These are phyloP conservation scores for Dendrobium huoshanense DNA, from an alignment of 106 monocot genomes.

Conservation along the genomic window DNA sequence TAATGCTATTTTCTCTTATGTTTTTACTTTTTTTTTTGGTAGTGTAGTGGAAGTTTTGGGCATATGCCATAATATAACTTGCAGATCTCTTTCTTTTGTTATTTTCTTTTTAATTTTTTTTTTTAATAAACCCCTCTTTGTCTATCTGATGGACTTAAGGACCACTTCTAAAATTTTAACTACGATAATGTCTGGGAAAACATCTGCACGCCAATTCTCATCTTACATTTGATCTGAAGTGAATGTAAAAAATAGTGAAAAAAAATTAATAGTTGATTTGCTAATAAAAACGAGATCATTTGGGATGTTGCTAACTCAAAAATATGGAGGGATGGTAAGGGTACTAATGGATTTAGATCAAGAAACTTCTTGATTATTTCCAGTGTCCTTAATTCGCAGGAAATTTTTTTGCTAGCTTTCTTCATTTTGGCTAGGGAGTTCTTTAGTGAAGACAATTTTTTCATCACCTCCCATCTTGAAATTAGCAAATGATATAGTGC, in stretches of 20 bases:
- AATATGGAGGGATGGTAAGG: not conserved
- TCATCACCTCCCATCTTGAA: not conserved
- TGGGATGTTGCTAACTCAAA: not conserved
- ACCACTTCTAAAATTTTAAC: not conserved
- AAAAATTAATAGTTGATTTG: not conserved
- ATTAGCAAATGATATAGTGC: not conserved
- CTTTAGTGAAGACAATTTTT: too few relatives aligned
- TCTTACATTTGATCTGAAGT: too few relatives aligned
- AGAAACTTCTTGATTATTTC: too few relatives aligned
- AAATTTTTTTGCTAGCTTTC: too few relatives aligned
- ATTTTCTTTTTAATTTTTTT: not conserved
- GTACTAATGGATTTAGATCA: not conserved
- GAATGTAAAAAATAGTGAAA: not conserved
- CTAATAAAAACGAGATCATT: not conserved
- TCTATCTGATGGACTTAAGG: not conserved
- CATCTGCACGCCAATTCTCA: not conserved
- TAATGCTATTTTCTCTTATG: not conserved
- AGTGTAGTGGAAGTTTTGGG: not conserved
- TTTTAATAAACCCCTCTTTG: not conserved
- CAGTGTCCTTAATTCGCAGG: too few relatives aligned
- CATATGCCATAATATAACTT: not conserved
- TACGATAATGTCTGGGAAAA: not conserved
- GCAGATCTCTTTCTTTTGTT: not conserved
- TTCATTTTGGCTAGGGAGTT: too few relatives aligned
- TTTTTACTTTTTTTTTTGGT: not conserved